Conservation (phyloP, 805 yeast species). For the Candida sakaeoensis region DNA sequence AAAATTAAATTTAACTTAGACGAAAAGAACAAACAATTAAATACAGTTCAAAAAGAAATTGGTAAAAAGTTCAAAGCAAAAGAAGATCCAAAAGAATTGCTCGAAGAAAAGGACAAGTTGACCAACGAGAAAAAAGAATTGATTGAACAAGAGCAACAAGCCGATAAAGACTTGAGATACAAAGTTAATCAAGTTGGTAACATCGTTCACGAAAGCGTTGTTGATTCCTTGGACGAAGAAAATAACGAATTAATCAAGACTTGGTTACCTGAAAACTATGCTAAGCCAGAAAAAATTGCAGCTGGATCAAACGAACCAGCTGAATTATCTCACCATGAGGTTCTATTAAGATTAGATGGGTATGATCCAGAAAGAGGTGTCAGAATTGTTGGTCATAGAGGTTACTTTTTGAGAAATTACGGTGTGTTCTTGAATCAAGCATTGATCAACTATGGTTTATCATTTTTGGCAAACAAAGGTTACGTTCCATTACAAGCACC, state of each 20-base stretch:
- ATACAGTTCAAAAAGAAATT: slow-evolving; percentile 88
- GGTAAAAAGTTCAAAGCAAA: slow-evolving; percentile 91
- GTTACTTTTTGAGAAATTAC: slow-evolving; percentile 88
- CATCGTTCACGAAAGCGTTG: slow-evolving; percentile 89
- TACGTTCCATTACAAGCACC: slow-evolving; percentile 96
- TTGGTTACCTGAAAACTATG: slow-evolving; percentile 79
- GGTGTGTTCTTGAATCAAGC: slow-evolving; percentile 99
- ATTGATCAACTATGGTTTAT: slow-evolving; percentile 90
- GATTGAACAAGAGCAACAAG: slow-evolving; percentile 66
- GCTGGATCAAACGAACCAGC: slow-evolving; percentile 77
- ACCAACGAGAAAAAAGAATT: slow-evolving; percentile 66
- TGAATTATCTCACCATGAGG: slow-evolving; percentile 89
- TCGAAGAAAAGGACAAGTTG: slow-evolving; percentile 75
- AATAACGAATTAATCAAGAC: slow-evolving; percentile 83
- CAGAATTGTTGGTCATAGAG: slow-evolving; percentile 96
- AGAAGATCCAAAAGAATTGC: slow-evolving; percentile 85
- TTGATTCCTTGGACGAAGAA: slow-evolving; percentile 82
- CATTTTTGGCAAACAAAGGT: slow-evolving; percentile 71
- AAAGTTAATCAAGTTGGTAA: slow-evolving; percentile 93
- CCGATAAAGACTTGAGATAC: slow-evolving; percentile 67
- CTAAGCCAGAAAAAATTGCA: slow-evolving; percentile 59
- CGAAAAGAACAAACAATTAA: slow-evolving; percentile 81
- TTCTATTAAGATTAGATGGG: slow-evolving; percentile 89
- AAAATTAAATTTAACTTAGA: slow-evolving; percentile 78
- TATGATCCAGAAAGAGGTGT: slow-evolving; percentile 99